Evolutionary conservation across 179 eudicot species (phyloP).

Genomic region (Beta corolliflora): DNA sequence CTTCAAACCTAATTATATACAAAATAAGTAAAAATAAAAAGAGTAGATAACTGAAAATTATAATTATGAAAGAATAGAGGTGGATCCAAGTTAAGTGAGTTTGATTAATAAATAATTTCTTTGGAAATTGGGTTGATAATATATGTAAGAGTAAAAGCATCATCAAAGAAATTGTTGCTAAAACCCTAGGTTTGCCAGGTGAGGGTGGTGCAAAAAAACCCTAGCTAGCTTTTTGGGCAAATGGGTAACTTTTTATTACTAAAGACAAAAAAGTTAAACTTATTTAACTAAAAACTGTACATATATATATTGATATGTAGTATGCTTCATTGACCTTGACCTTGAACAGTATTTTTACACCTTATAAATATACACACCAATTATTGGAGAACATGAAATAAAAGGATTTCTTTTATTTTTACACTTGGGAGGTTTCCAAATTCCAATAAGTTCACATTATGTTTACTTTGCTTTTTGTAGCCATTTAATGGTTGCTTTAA

Average conservation of each 20-base stretch:
- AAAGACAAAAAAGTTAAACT: conserved; percentile 21
- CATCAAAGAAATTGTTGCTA: not conserved
- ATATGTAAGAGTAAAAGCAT: too few relatives aligned
- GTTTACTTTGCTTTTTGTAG: conserved; percentile 35
- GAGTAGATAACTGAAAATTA: not conserved
- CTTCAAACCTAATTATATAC: too few relatives aligned
- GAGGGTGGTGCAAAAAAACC: conserved; percentile 25
- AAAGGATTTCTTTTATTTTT: not conserved
- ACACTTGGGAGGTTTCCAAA: conserved; percentile 22
- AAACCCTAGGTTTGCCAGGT: conserved; percentile 29
- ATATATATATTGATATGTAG: not conserved
- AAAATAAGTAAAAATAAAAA: too few relatives aligned
- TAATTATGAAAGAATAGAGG: too few relatives aligned
- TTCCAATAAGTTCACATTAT: conserved; percentile 25
- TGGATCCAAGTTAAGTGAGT: too few relatives aligned
- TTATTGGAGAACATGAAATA: conserved; percentile 23
- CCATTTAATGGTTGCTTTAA: conserved; percentile 31
- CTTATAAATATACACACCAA: conserved; percentile 11
- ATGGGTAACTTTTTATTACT: not conserved
- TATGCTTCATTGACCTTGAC: not conserved
- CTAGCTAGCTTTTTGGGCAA: conserved; percentile 24
- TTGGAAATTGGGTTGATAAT: too few relatives aligned
- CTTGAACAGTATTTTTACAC: not conserved
- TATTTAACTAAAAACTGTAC: not conserved
- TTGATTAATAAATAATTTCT: too few relatives aligned